phyloP scores from a whole-genome alignment of 176 grass and related monocot species.

The sorghum (Sorghum bicolor) region Sorghum_bicolor_NCBIv3 NC_012877.2:24121501-24122000 shows the following conservation, averaged over 20 bases:
- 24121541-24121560: conserved; percentile 29
- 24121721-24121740: not conserved
- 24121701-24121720: conserved; percentile 13
- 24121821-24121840: conserved; percentile 18
- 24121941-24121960: not conserved
- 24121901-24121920: conserved; percentile 24
- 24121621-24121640: conserved; percentile 23
- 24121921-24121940: conserved; percentile 5
- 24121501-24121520: conserved; percentile 45
- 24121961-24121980: not conserved
- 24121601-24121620: conserved; percentile 5
- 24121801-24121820: conserved; percentile 28
- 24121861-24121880: conserved; percentile 11
- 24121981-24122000: not conserved
- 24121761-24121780: conserved; percentile 23
- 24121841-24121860: conserved; percentile 7
- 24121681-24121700: not conserved
- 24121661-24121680: conserved; percentile 13
- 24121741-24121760: conserved; percentile 21
- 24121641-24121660: conserved; percentile 9
- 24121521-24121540: conserved; percentile 28
- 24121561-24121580: conserved; percentile 36
- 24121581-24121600: conserved; percentile 41
- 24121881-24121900: not conserved
- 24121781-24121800: conserved; percentile 24